A percentile compares a stretch with the other conserved stretches of the same genome.
Evolutionary conservation across 768 basidiomycete genomes (phyloP).

Genomic region (Macrolepiota dolichaula): DNA sequence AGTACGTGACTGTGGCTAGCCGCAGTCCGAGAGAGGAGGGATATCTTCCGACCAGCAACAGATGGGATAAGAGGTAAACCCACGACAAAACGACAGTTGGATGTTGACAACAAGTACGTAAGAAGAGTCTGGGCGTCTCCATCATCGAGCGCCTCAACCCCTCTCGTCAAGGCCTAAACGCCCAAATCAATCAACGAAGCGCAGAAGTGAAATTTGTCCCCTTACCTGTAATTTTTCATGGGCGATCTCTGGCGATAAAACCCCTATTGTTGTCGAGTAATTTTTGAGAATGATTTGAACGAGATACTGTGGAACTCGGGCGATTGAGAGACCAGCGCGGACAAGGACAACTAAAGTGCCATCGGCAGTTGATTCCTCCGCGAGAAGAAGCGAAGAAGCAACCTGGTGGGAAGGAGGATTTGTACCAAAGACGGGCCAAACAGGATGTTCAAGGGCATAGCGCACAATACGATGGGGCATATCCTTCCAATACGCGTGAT

Average conservation of each 20-base stretch:
- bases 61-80: constrained; percentile 35
- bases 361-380: constrained; percentile 16
- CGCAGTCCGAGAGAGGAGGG: constrained; percentile 17
- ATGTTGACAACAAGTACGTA: constrained; percentile 32
- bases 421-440: constrained; percentile 32
- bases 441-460: constrained; percentile 18
- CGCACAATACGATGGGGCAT: constrained; percentile 28
- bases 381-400: constrained; percentile 22
- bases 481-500: constrained; percentile 34
- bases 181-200: not conserved
- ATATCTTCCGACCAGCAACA: constrained; percentile 15
- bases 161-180: not conserved
- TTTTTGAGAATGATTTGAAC: constrained; percentile 21
- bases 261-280: constrained; percentile 9
- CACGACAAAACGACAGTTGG: constrained; percentile 27
- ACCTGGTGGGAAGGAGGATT: not conserved
- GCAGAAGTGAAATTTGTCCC: constrained; percentile 10
- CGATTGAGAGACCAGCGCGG: constrained; percentile 29
- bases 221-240: constrained; percentile 28
- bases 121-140: constrained; percentile 16
- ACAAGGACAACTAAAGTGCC: constrained; percentile 27
- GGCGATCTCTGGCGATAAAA: constrained; percentile 25
- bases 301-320: constrained; percentile 32
- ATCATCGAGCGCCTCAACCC: not conserved
- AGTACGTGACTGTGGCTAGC: constrained; percentile 13